These are phyloP conservation scores for Tolypocladium ophioglossoides DNA, from an alignment of 2,329 filamentous ascomycete species.

Conservation along the genomic window DNA sequence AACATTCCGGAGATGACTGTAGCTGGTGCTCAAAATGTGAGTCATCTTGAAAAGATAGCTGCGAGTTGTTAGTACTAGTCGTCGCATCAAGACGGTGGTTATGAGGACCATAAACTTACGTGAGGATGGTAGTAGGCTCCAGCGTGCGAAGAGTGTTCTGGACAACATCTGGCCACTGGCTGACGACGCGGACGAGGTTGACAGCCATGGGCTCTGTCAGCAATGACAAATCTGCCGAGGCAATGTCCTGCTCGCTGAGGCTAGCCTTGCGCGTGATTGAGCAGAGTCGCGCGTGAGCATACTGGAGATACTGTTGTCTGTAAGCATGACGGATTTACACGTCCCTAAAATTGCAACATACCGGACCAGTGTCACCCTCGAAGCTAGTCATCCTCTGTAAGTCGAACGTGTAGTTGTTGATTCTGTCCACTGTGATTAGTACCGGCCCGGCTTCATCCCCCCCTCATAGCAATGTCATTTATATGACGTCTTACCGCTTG, in stretches of 20 bases:
- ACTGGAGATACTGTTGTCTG: constrained; percentile 54
- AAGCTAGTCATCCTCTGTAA: constrained; percentile 75
- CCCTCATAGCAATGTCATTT: neutral
- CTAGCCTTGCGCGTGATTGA: constrained; percentile 49
- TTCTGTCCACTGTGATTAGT: constrained; percentile 23
- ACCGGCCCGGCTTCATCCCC: neutral
- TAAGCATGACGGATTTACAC: neutral
- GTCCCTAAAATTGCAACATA: neutral
- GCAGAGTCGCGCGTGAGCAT: constrained; percentile 64
- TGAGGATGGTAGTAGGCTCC: constrained; percentile 50
- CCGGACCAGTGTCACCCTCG: constrained; percentile 72
- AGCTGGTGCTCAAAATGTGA: constrained; percentile 67
- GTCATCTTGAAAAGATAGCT: constrained; percentile 77
- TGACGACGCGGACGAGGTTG: constrained; percentile 64
- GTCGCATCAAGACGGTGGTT: neutral
- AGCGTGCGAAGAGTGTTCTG: constrained; percentile 76
- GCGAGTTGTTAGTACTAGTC: neutral
- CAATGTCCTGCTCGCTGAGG: constrained; percentile 46
- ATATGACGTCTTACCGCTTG: constrained; percentile 55
- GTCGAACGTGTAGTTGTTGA: constrained; percentile 63
- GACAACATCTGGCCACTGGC: constrained; percentile 78
- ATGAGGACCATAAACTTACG: constrained; percentile 4
- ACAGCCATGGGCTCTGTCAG: constrained; percentile 62
- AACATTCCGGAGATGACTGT: constrained; percentile 74
- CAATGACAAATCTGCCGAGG: constrained; percentile 53